Base-by-base conservation (phyloP, 495 filamentous ascomycete genomes). In the Thozetella sp. region DNA sequence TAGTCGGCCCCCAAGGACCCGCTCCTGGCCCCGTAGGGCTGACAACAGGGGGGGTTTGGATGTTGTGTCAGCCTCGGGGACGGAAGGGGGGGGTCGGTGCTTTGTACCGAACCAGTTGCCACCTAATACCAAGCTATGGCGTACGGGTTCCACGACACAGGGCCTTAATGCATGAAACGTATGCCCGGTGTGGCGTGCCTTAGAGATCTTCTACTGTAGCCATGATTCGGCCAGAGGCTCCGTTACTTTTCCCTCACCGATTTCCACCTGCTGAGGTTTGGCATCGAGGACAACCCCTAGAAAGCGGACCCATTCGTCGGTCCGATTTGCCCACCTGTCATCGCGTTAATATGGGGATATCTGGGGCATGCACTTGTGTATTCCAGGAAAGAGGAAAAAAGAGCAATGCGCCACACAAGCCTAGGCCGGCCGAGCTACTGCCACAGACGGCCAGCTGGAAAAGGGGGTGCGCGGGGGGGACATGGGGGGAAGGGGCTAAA, bases 121-220 rank as follows among this genome's bases (percentile, higher is more conserved):
- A 37, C 30, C 30, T 15, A 37, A 15, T 15, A 37, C 30, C 30
- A 6, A 37, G 30, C 6, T 37, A 37, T 6, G 30, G 6, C 6
- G 30, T 15, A 15, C 30, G 6, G 15, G 30, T 37, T 37, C 15
- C 30, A 37, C 30, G 15, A 15, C 30, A 15, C 30, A 6, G 30
- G 6, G 30, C 15, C 30, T 15, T 37, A 6, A 6, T 37, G 30
- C 30, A 37, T 37, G 30, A 37, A 37, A 37, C 30, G 30, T 15
- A 6, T 15, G 6, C n/a, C n/a, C n/a, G n/a, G n/a, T n/a, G n/a
- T n/a, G n/a, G n/a, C n/a, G n/a, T n/a, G n/a, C n/a, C n/a, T n/a
- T n/a, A n/a, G n/a, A n/a, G n/a, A n/a, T n/a, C n/a, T n/a, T 53
- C 51, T 53, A 53, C 52, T 54, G 22, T 20, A 54, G 52, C 52